These are phyloP conservation scores for Prinsepia uniflora DNA, from an alignment of 306 rosid genomes.

Conservation along the genomic window DNA sequence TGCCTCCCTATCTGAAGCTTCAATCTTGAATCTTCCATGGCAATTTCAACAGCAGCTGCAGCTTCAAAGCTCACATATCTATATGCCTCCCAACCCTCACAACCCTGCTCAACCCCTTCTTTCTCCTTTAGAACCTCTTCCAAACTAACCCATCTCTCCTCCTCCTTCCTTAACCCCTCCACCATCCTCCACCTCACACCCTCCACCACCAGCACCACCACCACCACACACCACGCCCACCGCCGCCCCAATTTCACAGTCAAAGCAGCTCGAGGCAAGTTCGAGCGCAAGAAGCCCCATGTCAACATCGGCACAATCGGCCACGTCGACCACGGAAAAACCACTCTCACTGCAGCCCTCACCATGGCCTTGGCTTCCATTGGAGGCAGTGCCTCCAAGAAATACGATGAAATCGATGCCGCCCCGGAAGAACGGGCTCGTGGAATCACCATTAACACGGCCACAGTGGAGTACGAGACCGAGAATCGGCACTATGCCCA, in stretches of 20 bases:
- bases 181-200: slow-evolving; percentile 46
- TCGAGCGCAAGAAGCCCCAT: slow-evolving; percentile 87
- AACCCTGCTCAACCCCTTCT: slow-evolving; percentile 23
- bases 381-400: slow-evolving; percentile 63
- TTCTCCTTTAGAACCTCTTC: slow-evolving; percentile 33
- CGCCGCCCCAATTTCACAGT: slow-evolving; percentile 49
- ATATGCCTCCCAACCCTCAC: slow-evolving; percentile 21
- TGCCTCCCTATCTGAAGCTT: neutral
- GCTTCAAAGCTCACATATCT: slow-evolving; percentile 41
- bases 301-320: slow-evolving; percentile 88
- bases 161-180: slow-evolving; percentile 63
- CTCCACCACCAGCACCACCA: slow-evolving; percentile 15
- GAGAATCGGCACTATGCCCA: slow-evolving; percentile 86
- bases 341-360: slow-evolving; percentile 87
- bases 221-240: slow-evolving; percentile 6
- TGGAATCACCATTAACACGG: slow-evolving; percentile 87
- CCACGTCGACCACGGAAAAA: slow-evolving; percentile 90
- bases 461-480: slow-evolving; percentile 88
- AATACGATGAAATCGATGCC: slow-evolving; percentile 84
- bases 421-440: slow-evolving; percentile 91
- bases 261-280: slow-evolving; percentile 78
- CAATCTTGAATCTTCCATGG: slow-evolving; percentile 31
- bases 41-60: slow-evolving; percentile 42
- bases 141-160: slow-evolving; percentile 45
- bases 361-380: slow-evolving; percentile 75